phyloP scores from a whole-genome alignment of 208 protist species.

The Leishmania aethiopica region DNA sequence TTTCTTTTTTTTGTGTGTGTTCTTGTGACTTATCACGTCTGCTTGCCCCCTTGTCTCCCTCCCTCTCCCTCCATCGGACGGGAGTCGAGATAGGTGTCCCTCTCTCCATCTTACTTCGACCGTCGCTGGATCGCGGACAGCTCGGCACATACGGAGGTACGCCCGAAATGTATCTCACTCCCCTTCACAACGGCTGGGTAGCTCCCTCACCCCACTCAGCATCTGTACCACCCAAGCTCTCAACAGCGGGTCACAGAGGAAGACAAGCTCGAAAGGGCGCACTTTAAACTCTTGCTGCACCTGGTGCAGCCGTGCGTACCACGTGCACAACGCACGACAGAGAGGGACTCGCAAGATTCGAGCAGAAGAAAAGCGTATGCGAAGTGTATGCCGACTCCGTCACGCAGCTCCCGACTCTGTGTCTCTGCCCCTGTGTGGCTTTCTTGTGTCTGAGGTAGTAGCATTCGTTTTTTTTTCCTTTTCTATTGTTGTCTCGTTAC shows the following conservation, averaged over 20 bases:
- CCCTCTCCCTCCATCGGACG: background rate
- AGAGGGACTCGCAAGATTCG: background rate
- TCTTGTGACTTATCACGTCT: background rate
- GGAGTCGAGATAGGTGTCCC: background rate
- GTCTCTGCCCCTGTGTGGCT: background rate
- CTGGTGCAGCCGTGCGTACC: background rate
- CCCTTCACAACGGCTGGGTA: background rate
- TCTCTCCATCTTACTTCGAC: background rate
- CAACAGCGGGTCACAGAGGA: background rate
- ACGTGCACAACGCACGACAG: background rate
- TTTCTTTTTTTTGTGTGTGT: background rate
- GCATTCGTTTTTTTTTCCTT: background rate
- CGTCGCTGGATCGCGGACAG: background rate
- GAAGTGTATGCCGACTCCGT: background rate
- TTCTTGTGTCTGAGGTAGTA: background rate
- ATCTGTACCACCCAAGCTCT: background rate
- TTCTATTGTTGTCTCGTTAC: background rate
- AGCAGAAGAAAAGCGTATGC: background rate
- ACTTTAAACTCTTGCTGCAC: background rate
- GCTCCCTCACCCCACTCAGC: background rate
- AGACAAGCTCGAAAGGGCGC: background rate
- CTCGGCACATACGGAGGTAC: background rate
- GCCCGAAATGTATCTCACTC: background rate
- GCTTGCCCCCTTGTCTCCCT: background rate
- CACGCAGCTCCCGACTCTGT: background rate